These are phyloP conservation scores for Kwoniella dejecticola DNA, from an alignment of 768 basidiomycete species.

Conservation along the genomic window DNA sequence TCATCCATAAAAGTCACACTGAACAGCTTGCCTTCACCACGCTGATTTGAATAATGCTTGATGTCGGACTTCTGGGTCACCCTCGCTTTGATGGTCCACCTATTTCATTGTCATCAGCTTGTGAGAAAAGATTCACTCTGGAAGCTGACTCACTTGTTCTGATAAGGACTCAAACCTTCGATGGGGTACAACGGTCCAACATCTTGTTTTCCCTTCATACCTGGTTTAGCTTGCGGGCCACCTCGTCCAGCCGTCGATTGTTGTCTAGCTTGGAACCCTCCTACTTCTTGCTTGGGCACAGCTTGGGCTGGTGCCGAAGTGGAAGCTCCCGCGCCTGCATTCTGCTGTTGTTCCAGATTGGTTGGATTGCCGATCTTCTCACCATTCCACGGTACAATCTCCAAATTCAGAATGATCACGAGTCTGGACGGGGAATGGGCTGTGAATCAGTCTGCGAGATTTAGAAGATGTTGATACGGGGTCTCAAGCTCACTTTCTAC, in stretches of 20 bases:
- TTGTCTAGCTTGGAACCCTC: conserved; percentile 30
- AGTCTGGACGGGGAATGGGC: conserved; percentile 61
- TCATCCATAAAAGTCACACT: conserved; percentile 93
- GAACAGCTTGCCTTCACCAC: conserved; percentile 94
- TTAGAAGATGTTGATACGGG: not conserved
- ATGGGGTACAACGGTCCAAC: conserved; percentile 71
- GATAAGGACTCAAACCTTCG: conserved; percentile 91
- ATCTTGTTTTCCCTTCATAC: conserved; percentile 27
- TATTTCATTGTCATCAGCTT: conserved; percentile 10
- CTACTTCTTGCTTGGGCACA: conserved; percentile 37
- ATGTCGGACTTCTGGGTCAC: conserved; percentile 88
- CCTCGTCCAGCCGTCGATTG: conserved; percentile 18
- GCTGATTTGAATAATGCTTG: conserved; percentile 80
- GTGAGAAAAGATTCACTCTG: not conserved
- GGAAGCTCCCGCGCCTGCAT: conserved; percentile 57
- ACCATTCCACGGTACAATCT: conserved; percentile 37
- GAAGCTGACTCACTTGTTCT: conserved; percentile 67
- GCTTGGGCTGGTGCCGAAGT: conserved; percentile 52
- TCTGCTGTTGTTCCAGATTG: conserved; percentile 53
- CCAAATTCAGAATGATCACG: conserved; percentile 69
- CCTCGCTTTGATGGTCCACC: conserved; percentile 94
- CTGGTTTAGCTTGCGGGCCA: conserved; percentile 23
- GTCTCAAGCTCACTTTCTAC: conserved; percentile 66
- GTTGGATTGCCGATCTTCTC: conserved; percentile 76
- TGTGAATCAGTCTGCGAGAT: conserved; percentile 5